phyloP scores from a whole-genome alignment of 2,329 filamentous ascomycete species.

The Parafenestella ontariensis region DNA sequence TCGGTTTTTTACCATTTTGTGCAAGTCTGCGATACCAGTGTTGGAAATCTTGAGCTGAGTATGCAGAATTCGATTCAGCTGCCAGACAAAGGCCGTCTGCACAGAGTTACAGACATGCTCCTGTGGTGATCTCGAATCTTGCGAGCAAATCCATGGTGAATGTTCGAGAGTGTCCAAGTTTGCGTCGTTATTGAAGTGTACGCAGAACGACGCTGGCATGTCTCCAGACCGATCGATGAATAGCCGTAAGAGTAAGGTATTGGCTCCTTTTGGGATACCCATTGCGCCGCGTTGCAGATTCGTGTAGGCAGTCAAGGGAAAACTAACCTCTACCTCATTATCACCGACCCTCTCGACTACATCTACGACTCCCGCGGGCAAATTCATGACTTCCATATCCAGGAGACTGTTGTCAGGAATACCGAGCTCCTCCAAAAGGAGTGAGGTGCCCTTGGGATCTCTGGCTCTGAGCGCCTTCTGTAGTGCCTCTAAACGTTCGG shows the following conservation, averaged over 20 bases:
- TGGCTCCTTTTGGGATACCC: constrained; percentile 29
- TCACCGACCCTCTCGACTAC: constrained; percentile 33
- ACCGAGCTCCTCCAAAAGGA: constrained; percentile 31
- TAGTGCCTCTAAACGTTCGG: constrained; percentile 27
- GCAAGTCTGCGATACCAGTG: constrained; percentile 19
- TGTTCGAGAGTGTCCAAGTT: constrained; percentile 22
- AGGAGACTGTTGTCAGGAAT: constrained; percentile 30
- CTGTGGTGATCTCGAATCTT: constrained; percentile 17
- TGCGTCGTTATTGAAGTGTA: constrained; percentile 36
- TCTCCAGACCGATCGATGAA: constrained; percentile 13
- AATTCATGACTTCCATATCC: constrained; percentile 34
- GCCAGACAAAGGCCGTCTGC: constrained; percentile 30
- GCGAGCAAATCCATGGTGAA: constrained; percentile 24
- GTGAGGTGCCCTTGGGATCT: constrained; percentile 36
- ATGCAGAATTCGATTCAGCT: constrained; percentile 31
- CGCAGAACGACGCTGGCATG: constrained; percentile 31
- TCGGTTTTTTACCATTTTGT: constrained; percentile 16
- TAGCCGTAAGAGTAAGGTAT: constrained; percentile 34
- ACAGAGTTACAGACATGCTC: constrained; percentile 25
- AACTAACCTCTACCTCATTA: constrained; percentile 38
- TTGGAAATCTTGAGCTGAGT: constrained; percentile 13
- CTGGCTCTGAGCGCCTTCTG: constrained; percentile 28
- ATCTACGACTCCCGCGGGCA: constrained; percentile 31
- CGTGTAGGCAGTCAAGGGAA: constrained; percentile 30
- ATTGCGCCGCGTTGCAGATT: constrained; percentile 35